Evolutionary conservation across 192 early-diverging fungal species (phyloP).

Genomic region (Piromyces finnis): DNA sequence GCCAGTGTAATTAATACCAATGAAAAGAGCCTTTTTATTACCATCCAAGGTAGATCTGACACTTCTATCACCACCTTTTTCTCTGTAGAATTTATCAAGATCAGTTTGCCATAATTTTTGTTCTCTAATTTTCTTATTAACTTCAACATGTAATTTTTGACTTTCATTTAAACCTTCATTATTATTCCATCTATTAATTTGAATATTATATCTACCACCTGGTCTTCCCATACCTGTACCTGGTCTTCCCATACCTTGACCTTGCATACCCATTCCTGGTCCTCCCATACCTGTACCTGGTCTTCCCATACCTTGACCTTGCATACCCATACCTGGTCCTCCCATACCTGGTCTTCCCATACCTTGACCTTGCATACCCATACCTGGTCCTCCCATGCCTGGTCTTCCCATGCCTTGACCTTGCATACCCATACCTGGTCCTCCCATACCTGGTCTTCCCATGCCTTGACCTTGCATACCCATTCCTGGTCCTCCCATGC

Average conservation of each 20-base stretch:
- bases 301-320: no score
- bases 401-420: no score
- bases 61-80: not conserved
- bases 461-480: no score
- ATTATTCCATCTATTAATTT: not conserved
- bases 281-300: no score
- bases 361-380: no score
- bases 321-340: no score
- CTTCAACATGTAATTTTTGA: not conserved
- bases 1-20: slow-evolving; percentile 35
- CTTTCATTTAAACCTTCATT: not conserved
- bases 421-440: no score
- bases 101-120: not conserved
- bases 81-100: not conserved
- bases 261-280: no score
- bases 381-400: no score
- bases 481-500: no score
- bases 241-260: not conserved
- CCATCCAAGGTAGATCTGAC: not conserved
- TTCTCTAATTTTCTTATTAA: not conserved
- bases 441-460: no score
- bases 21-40: slow-evolving; percentile 15
- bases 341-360: no score
- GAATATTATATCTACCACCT: not conserved
- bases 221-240: not conserved